Base-by-base conservation (phyloP, 176 grass and related monocot species). In the Paspalum notatum region DNA sequence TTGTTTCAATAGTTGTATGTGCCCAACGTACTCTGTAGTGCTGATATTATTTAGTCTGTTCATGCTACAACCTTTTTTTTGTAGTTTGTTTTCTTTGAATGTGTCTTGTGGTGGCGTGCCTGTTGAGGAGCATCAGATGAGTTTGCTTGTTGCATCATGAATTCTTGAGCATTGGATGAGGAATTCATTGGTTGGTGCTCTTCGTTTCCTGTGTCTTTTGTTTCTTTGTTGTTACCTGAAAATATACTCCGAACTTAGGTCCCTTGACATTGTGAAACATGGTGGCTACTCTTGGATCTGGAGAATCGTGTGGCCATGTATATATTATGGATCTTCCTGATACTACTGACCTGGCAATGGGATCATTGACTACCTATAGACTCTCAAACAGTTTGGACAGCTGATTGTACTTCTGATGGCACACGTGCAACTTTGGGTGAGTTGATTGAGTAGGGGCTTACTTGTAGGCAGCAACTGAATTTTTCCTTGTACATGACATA, bases 221-320 rank as follows among this genome's bases (percentile, higher is more conserved):
- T 68, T 80, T 57, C 5, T n/a, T 39, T 68, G 13, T 7, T 76
- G 9, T 71, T 49, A 58, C 62, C 4, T 70, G 17, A 15, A 80
- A 89, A 74, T 52, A 62, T 82, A 7, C 50, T 49, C 21, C 66
- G 24, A 54, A 18, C 56, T 83, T 94, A 80, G n/a, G 16, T 89
- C 72, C 27, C 92, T 91, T 94, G 80, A 94, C 86, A 70, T 60
- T 57, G 6, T 61, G 22, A 74, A 91, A 94, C 88, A 94, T 91
- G 86, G 71, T 94, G 83, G 74, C 86, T 40, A 86, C 88, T 64
- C 80, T 94, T 82, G 92, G 92, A 51, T 86, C 86, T 20, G 88
- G 89, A 86, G 60, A 25, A 81, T 74, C 59, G 4, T 47, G 92
- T 13, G 92, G 86, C 68, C 81, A 89, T 75, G 44, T 91, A 64